These are phyloP conservation scores for Zangia roseola DNA, from an alignment of 768 basidiomycete species.

Conservation along the genomic window DNA sequence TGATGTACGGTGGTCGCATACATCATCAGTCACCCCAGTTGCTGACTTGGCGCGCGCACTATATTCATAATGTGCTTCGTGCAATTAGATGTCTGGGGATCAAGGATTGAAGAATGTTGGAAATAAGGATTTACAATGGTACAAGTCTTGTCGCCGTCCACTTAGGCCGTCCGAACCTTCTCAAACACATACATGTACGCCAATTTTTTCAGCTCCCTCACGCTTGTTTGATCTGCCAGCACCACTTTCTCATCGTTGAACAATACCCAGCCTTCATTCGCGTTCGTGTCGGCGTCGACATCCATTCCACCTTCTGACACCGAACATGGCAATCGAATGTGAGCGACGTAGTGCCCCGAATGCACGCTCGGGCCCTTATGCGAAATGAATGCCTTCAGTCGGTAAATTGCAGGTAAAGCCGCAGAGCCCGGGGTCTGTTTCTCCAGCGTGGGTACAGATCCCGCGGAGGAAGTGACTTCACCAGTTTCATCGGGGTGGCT, in stretches of 20 bases:
- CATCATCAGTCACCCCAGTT: too few species aligned
- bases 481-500: slow-evolving; percentile 87
- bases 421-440: slow-evolving; percentile 46
- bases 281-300: slow-evolving; percentile 9
- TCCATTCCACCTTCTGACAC: slow-evolving; percentile 27
- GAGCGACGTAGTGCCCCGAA: slow-evolving; percentile 91
- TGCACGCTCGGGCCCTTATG: slow-evolving; percentile 97
- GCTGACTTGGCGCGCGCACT: too few species aligned
- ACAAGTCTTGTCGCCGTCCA: too few species aligned
- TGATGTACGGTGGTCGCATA: not conserved
- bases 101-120: too few species aligned
- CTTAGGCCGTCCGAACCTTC: slow-evolving; percentile 21
- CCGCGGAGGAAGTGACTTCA: slow-evolving; percentile 42
- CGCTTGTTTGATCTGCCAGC: slow-evolving; percentile 79
- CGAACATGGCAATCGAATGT: slow-evolving; percentile 44
- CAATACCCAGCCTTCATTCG: slow-evolving; percentile 70
- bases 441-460: slow-evolving; percentile 19
- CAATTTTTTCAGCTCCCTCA: slow-evolving; percentile 73
- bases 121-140: too few species aligned
- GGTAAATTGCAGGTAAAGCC: slow-evolving; percentile 70
- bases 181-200: slow-evolving; percentile 97
- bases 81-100: too few species aligned
- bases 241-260: slow-evolving; percentile 98
- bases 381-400: slow-evolving; percentile 90
- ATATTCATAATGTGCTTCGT: too few species aligned